These are phyloP conservation scores for Psilocybe mexicana DNA, from an alignment of 1,284 basidiomycete genomes.

Conservation along the genomic window DNA sequence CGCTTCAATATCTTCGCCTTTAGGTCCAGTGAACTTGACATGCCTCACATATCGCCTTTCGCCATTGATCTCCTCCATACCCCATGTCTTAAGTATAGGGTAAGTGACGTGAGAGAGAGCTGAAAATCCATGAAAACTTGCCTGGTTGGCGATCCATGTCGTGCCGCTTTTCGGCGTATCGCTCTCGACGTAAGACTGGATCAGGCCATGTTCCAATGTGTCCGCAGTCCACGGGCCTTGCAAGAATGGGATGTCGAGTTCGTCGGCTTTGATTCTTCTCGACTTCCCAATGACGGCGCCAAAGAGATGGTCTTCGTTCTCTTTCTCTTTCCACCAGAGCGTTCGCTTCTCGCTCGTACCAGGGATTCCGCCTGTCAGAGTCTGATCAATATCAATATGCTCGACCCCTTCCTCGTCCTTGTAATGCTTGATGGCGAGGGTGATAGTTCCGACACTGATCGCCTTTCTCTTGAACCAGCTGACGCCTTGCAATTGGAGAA, in stretches of 20 bases:
- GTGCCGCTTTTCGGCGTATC: slow-evolving; percentile 53
- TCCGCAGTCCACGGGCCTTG: slow-evolving; percentile 57
- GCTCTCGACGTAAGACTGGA: slow-evolving; percentile 52
- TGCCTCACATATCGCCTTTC: slow-evolving; percentile 64
- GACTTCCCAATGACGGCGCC: slow-evolving; percentile 54
- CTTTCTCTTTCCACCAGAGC: slow-evolving; percentile 51
- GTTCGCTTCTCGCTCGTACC: slow-evolving; percentile 54
- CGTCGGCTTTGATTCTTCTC: slow-evolving; percentile 46
- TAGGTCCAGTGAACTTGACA: slow-evolving; percentile 64
- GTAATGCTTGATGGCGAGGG: slow-evolving; percentile 59
- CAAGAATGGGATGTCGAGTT: slow-evolving; percentile 52
- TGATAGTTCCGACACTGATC: slow-evolving; percentile 52
- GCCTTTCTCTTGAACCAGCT: slow-evolving; percentile 60
- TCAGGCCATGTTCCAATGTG: slow-evolving; percentile 48
- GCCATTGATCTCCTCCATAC: slow-evolving; percentile 59
- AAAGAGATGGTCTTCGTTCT: slow-evolving; percentile 54
- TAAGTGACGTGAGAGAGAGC: background rate
- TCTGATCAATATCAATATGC: slow-evolving; percentile 63
- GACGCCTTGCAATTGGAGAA: slow-evolving; percentile 62
- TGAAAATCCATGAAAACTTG: slow-evolving; percentile 21
- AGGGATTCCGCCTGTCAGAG: slow-evolving; percentile 57
- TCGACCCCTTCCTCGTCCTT: slow-evolving; percentile 55
- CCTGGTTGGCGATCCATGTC: slow-evolving; percentile 59
- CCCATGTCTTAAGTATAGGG: slow-evolving; percentile 57
- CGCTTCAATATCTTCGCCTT: slow-evolving; percentile 55